These are phyloP conservation scores for Pleurotus citrinopileatus DNA, from an alignment of 768 basidiomycete species.

Conservation along the genomic window DNA sequence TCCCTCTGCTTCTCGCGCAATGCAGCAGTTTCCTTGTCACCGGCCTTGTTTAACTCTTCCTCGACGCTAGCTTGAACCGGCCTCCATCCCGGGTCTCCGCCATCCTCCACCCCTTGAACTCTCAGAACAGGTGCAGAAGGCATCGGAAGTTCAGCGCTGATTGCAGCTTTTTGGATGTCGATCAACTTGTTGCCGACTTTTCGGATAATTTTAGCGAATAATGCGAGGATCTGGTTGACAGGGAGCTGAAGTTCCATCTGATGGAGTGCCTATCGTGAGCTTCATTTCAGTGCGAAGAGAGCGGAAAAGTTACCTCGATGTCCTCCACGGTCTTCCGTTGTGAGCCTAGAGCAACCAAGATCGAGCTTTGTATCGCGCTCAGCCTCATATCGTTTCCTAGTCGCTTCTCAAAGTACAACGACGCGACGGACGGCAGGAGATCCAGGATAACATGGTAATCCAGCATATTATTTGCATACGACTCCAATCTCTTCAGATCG, in stretches of 20 bases:
- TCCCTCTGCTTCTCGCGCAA: slow-evolving; percentile 78
- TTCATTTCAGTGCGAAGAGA: background rate
- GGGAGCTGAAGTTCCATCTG: slow-evolving; percentile 81
- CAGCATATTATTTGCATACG: slow-evolving; percentile 93
- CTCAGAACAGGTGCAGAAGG: slow-evolving; percentile 21
- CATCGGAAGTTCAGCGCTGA: slow-evolving; percentile 61
- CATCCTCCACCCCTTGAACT: slow-evolving; percentile 15
- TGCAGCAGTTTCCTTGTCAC: slow-evolving; percentile 64
- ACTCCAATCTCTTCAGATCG: slow-evolving; percentile 92
- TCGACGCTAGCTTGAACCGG: slow-evolving; percentile 47
- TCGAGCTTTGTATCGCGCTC: slow-evolving; percentile 88
- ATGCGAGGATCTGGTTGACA: slow-evolving; percentile 82
- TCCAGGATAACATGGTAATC: slow-evolving; percentile 97
- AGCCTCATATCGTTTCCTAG: slow-evolving; percentile 64
- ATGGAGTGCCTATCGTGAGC: background rate
- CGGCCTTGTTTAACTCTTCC: slow-evolving; percentile 76
- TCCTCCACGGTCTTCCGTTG: slow-evolving; percentile 90
- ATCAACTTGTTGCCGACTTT: slow-evolving; percentile 76
- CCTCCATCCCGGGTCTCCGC: slow-evolving; percentile 32
- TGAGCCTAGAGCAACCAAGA: slow-evolving; percentile 84
- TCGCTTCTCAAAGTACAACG: slow-evolving; percentile 82
- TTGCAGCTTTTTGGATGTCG: slow-evolving; percentile 76
- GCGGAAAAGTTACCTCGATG: slow-evolving; percentile 56
- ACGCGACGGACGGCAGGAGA: slow-evolving; percentile 75
- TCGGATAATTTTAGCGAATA: slow-evolving; percentile 88